These are phyloP conservation scores for Gracilaria gracilis DNA, from an alignment of 23 red algal species.

Conservation along the genomic window DNA sequence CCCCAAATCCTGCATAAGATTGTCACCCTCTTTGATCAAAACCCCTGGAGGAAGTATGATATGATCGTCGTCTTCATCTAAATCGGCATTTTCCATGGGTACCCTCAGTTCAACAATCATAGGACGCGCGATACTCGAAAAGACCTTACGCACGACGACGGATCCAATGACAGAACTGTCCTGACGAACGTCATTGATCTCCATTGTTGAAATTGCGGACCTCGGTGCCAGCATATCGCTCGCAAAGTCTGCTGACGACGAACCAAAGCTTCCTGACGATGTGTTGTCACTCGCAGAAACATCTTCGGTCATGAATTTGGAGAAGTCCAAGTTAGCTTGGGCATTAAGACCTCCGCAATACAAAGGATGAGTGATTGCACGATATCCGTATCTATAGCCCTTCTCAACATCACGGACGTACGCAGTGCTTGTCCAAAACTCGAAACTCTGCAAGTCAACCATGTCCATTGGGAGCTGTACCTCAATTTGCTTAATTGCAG, in stretches of 20 bases:
- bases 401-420: constrained; percentile 61
- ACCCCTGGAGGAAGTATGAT: constrained; percentile 39
- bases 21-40: constrained; percentile 81
- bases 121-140: constrained; percentile 79
- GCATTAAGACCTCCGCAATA: constrained; percentile 36
- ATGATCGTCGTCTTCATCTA: constrained; percentile 60
- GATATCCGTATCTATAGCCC: constrained; percentile 71
- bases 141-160: constrained; percentile 76
- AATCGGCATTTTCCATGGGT: constrained; percentile 53
- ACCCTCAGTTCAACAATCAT: constrained; percentile 77
- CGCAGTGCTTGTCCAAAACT: constrained; percentile 70
- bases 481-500: constrained; percentile 51
- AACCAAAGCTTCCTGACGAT: constrained; percentile 18
- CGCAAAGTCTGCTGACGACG: constrained; percentile 26
- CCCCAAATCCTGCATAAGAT: constrained; percentile 79
- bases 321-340: constrained; percentile 4
- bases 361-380: constrained; percentile 74
- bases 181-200: constrained; percentile 52
- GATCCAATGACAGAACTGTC: constrained; percentile 59
- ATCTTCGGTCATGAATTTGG: neutral
- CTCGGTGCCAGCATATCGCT: constrained; percentile 18
- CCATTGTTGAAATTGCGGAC: constrained; percentile 17
- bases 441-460: constrained; percentile 73
- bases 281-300: neutral
- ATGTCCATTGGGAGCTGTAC: constrained; percentile 70